Conservation (phyloP, 2,329 filamentous ascomycete genomes). For the Colletotrichum navitas region DNA sequence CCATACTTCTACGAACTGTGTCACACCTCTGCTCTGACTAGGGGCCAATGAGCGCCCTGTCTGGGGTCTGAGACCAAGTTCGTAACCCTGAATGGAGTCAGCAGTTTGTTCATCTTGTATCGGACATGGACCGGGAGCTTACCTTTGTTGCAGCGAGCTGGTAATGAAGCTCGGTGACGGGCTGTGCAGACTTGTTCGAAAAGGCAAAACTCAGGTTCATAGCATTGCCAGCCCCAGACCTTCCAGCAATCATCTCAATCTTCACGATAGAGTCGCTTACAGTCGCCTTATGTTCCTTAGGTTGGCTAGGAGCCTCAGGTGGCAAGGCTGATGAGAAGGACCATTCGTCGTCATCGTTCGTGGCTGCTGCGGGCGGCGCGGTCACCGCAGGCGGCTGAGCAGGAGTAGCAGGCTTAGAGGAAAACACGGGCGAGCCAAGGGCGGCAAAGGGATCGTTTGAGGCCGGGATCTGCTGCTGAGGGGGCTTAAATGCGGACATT, state of each 20-base stretch:
- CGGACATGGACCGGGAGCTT: conserved; percentile 44
- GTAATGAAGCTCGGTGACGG: conserved; percentile 85
- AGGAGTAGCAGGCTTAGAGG: conserved; percentile 54
- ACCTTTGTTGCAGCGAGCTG: conserved; percentile 96
- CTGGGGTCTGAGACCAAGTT: conserved; percentile 86
- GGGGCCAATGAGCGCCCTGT: conserved; percentile 82
- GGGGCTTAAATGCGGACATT: conserved; percentile 61
- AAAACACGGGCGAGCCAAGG: conserved; percentile 56
- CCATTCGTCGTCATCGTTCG: conserved; percentile 89
- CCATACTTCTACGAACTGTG: conserved; percentile 81
- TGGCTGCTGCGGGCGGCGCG: conserved; percentile 47
- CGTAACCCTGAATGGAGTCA: conserved; percentile 72
- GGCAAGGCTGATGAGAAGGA: conserved; percentile 91
- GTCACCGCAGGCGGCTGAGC: conserved; percentile 46
- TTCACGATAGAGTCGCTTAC: conserved; percentile 79
- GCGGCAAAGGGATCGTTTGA: conserved; percentile 60
- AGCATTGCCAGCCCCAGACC: conserved; percentile 66
- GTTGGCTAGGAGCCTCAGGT: conserved; percentile 63
- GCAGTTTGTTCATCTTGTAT: conserved; percentile 8
- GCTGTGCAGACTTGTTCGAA: conserved; percentile 80
- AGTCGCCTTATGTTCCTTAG: conserved; percentile 71
- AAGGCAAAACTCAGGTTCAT: conserved; percentile 84
- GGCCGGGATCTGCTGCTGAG: conserved; percentile 56
- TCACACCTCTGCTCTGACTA: conserved; percentile 80
- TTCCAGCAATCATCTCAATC: conserved; percentile 79